Conservation (phyloP, 2,329 filamentous ascomycete genomes). For the Fusarium pseudograminearum region DNA sequence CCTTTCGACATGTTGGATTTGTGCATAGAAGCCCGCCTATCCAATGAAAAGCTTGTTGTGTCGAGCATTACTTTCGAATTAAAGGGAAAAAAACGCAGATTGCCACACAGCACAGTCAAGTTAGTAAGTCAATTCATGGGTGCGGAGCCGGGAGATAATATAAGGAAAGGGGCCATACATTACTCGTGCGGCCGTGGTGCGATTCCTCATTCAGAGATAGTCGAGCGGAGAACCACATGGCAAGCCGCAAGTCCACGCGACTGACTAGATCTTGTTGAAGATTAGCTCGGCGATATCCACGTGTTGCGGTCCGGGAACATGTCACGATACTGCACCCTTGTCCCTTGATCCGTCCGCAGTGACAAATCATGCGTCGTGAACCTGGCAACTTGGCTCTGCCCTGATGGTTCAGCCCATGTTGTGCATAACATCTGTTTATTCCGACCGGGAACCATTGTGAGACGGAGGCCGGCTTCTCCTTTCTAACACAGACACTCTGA, state of each 20-base stretch:
- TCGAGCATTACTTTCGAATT: slow-evolving; percentile 20
- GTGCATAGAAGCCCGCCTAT: slow-evolving; percentile 20
- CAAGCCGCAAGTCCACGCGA: slow-evolving; percentile 28
- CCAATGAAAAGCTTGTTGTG: slow-evolving; percentile 8
- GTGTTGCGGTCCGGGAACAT: neutral
- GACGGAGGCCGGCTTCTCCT: neutral
- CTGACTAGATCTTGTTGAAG: slow-evolving; percentile 32
- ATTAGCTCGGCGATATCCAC: slow-evolving; percentile 22
- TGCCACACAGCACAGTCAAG: neutral
- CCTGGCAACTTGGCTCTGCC: neutral
- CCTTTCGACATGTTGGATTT: slow-evolving; percentile 31
- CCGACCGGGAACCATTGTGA: neutral
- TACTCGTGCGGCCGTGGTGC: slow-evolving; percentile 31
- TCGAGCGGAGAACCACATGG: slow-evolving; percentile 36
- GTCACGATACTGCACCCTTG: neutral
- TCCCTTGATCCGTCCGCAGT: slow-evolving; percentile 18
- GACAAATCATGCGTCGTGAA: neutral
- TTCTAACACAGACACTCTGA: neutral
- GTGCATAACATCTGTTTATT: neutral
- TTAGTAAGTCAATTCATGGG: neutral
- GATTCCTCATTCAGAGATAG: slow-evolving; percentile 18
- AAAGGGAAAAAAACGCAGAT: neutral
- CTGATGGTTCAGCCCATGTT: slow-evolving; percentile 21
- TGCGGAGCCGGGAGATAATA: slow-evolving; percentile 26
- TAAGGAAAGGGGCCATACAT: slow-evolving; percentile 34